A percentile compares a stretch with the other conserved stretches of the same genome.
phyloP scores from a whole-genome alignment of 2,329 filamentous ascomycete species.

The Fusarium denticulatum region DNA sequence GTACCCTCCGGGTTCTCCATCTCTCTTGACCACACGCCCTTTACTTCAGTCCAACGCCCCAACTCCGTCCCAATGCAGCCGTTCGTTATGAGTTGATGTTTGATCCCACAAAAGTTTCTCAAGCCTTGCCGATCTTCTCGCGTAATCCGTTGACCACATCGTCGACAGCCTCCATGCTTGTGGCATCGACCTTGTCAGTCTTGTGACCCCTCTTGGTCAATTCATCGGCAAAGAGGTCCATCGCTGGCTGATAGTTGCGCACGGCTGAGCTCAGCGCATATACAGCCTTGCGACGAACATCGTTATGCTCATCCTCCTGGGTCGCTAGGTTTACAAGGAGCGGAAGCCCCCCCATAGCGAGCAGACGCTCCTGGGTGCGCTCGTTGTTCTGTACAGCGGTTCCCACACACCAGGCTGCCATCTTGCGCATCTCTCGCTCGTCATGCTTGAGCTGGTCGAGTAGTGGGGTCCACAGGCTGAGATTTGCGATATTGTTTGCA shows the following conservation, averaged over 20 bases:
- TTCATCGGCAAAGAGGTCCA: constrained; percentile 74
- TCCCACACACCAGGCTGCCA: constrained; percentile 94
- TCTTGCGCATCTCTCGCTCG: constrained; percentile 78
- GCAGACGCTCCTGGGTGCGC: constrained; percentile 78
- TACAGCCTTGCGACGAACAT: constrained; percentile 85
- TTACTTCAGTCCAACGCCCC: constrained; percentile 35
- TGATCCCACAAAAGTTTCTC: neutral
- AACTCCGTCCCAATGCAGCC: constrained; percentile 52
- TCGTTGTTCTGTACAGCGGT: constrained; percentile 97
- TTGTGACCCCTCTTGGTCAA: constrained; percentile 66
- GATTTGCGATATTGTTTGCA: constrained; percentile 87
- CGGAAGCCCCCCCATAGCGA: constrained; percentile 73
- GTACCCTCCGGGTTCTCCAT: constrained; percentile 2
- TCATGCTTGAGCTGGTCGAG: constrained; percentile 73
- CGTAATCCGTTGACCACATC: constrained; percentile 74
- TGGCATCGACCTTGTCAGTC: constrained; percentile 75
- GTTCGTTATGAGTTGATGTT: constrained; percentile 19
- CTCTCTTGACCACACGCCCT: neutral
- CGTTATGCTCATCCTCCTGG: constrained; percentile 65
- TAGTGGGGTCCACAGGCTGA: constrained; percentile 85
- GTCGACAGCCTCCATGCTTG: constrained; percentile 89
- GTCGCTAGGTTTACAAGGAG: constrained; percentile 73
- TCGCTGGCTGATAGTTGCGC: constrained; percentile 88
- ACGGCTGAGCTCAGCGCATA: constrained; percentile 87
- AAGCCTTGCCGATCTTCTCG: constrained; percentile 56